phyloP scores from a whole-genome alignment of 2,329 filamentous ascomycete species.

The Alternaria postmessia region DNA sequence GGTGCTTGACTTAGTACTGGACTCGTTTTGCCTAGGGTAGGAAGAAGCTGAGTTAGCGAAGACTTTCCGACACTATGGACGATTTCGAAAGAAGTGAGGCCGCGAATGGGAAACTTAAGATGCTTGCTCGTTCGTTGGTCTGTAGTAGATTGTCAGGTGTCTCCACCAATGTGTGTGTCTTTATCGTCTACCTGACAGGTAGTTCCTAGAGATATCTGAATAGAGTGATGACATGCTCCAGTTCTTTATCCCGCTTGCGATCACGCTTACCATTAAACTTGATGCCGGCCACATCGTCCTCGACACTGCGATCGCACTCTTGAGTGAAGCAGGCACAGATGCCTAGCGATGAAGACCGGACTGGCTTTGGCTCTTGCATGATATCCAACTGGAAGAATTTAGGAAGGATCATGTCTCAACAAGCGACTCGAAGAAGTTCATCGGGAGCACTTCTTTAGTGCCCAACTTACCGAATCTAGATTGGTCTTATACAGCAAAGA shows the following conservation, averaged over 20 bases:
- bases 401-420: background rate
- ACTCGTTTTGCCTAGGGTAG: slow-evolving; percentile 2
- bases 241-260: too few species aligned
- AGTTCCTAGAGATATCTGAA: too few species aligned
- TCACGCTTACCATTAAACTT: too few species aligned
- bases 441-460: background rate
- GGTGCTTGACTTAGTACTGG: background rate
- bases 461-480: background rate
- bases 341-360: background rate
- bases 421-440: background rate
- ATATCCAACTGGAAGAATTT: background rate
- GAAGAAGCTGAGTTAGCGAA: slow-evolving; percentile 2
- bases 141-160: too few species aligned
- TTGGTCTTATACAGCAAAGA: background rate
- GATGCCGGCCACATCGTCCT: too few species aligned
- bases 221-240: too few species aligned
- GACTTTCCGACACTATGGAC: background rate
- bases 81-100: background rate
- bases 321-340: background rate
- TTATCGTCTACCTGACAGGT: too few species aligned
- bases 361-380: background rate
- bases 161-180: too few species aligned
- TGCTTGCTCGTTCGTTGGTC: too few species aligned
- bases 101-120: too few species aligned
- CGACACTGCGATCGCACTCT: too few species aligned